Evolutionary conservation across 495 filamentous ascomycete species (phyloP), one percentile per base, ranked within the genome.

Genomic region (Neurospora sp.): DNA sequence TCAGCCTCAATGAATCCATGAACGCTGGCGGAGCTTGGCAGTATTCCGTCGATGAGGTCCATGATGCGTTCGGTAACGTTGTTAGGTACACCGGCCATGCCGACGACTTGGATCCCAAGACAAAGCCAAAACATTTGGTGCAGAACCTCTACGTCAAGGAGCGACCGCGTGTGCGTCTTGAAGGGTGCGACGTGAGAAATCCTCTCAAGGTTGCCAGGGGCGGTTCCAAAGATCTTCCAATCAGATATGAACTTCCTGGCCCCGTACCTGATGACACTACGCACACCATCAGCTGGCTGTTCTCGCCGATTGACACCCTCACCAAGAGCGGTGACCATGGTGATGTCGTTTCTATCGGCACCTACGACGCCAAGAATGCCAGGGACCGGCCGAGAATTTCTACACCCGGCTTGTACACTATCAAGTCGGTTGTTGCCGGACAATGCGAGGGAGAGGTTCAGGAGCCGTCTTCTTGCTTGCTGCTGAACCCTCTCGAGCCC

Each of bases 401-500:
- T 38, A 90, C 92, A 18, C 89, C 93, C 8, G 96, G 96, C 37
- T 86, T 97, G 75, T 99, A 99, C 82, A 91, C 91, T 5, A 80
- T 99, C 70, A 90, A 89, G 72, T 89, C 91, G 8, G 87, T 97
- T 16, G 87, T 90, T 3, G 96, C 92, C 70, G 87, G 92, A 27
- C 92, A 89, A 72, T 99, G 96, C 79, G 84, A 88, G 16, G 96
- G 96, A 44, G 95, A 98, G 77, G 88, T 99, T 4, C 85, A 95
- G 75, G 96, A 98, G 79, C 96, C 96, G 37, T 91, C 96, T 5
- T 93, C 94, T 37, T 98, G 94, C 79, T 84, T 97, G 72, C 83
- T 99, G 70, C 88, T 93, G 46, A 98, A 97, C 75, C 96, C 96
- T 18, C 93, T 95, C 0, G 91, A 97, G 82, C 96, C 96, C 37